Conservation (phyloP, 495 filamentous ascomycete species). For the Penicillium coprophilum region DNA sequence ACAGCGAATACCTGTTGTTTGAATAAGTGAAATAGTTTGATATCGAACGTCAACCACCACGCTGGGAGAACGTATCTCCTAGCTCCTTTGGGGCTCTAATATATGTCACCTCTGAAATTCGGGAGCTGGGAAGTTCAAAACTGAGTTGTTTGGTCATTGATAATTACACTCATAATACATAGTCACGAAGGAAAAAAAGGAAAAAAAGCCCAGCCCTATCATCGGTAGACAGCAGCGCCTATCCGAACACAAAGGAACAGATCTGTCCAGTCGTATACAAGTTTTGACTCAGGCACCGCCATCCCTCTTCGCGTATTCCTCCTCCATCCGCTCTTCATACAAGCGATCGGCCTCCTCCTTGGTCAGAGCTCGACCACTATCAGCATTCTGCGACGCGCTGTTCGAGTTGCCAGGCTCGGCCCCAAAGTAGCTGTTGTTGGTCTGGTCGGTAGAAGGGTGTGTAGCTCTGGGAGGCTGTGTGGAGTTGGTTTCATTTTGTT, state of each 20-base stretch:
- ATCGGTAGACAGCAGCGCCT: not conserved
- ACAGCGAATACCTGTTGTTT: not conserved
- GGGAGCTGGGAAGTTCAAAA: not conserved
- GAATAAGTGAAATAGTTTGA: too few relatives aligned
- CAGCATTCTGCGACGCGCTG: constrained; percentile 18
- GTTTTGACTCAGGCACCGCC: constrained; percentile 54
- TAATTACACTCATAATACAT: constrained; percentile 4
- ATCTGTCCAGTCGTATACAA: not conserved
- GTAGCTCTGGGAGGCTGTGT: constrained; percentile 15
- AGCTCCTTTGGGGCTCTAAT: not conserved
- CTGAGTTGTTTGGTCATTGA: not conserved
- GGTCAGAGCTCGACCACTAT: constrained; percentile 33
- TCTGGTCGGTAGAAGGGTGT: constrained; percentile 13
- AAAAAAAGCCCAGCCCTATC: not conserved
- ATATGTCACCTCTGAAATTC: not conserved
- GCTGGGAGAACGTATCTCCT: not conserved
- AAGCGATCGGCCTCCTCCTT: constrained; percentile 57
- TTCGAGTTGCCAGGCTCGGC: constrained; percentile 15
- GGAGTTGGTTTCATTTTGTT: constrained; percentile 14
- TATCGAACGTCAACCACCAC: not conserved
- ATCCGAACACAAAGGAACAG: not conserved
- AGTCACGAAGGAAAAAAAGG: not conserved
- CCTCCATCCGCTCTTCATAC: constrained; percentile 73
- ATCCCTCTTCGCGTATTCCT: constrained; percentile 77
- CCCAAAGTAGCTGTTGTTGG: constrained; percentile 13